A percentile compares a stretch with the other conserved stretches of the same genome.
phyloP scores from a whole-genome alignment of 2,329 filamentous ascomycete genomes.

The Gaeumannomyces tritici region DNA sequence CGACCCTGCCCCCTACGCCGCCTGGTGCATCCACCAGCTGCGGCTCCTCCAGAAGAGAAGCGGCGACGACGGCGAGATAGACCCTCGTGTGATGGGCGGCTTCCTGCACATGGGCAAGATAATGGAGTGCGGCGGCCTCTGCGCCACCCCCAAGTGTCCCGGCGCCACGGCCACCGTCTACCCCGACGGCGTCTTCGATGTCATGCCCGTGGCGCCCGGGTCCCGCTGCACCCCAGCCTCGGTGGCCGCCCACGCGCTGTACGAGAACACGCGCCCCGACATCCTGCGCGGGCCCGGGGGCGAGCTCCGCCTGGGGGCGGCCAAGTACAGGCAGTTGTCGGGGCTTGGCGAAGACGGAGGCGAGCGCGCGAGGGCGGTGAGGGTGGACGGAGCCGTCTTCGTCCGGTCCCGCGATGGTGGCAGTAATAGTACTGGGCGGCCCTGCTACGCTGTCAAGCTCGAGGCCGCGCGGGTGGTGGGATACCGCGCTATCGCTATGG shows the following conservation, averaged over 20 bases:
- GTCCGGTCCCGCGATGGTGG: slow-evolving; percentile 12
- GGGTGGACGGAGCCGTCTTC: slow-evolving; percentile 28
- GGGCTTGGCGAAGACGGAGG: slow-evolving; percentile 17
- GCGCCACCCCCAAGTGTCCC: slow-evolving; percentile 34
- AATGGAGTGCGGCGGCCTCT: slow-evolving; percentile 40
- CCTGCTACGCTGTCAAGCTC: slow-evolving; percentile 34
- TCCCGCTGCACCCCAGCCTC: slow-evolving; percentile 33
- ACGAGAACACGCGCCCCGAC: slow-evolving; percentile 45
- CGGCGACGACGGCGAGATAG: no score
- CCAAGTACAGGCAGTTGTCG: slow-evolving; percentile 29
- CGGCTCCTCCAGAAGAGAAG: slow-evolving; percentile 5
- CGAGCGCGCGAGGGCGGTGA: slow-evolving; percentile 18
- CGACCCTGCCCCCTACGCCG: slow-evolving; percentile 29
- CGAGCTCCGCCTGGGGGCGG: slow-evolving; percentile 25
- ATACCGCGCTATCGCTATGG: slow-evolving; percentile 33
- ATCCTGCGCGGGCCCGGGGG: slow-evolving; percentile 39
- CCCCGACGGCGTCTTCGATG: slow-evolving; percentile 33
- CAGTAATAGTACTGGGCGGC: not conserved
- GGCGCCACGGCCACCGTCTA: slow-evolving; percentile 28
- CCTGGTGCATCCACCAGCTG: slow-evolving; percentile 14
- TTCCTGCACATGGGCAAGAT: slow-evolving; percentile 46
- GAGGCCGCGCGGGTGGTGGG: slow-evolving; percentile 33
- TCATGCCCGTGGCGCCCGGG: slow-evolving; percentile 26
- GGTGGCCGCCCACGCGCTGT: slow-evolving; percentile 43
- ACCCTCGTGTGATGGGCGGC: slow-evolving; percentile 16